phyloP scores from a whole-genome alignment of 352 stramenopile genomes.

The Globisporangium paroecandrum region DNA sequence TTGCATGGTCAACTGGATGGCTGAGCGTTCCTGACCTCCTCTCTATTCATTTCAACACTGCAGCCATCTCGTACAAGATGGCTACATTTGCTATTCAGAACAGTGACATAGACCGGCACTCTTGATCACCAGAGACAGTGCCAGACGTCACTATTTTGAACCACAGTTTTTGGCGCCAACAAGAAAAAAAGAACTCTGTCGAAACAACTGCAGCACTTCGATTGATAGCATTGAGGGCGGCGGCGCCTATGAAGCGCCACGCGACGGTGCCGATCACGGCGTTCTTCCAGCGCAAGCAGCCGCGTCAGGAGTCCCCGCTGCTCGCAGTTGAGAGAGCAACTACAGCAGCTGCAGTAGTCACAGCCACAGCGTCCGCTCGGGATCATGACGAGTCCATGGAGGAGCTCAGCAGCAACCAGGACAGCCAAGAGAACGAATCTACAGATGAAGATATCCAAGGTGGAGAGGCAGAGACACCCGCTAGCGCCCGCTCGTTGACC shows the following conservation, averaged over 20 bases:
- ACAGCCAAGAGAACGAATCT: neutral
- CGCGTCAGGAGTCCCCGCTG: constrained; percentile 16
- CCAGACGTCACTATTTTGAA: constrained; percentile 10
- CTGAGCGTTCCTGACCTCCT: neutral
- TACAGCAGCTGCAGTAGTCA: too few species aligned
- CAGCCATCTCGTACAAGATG: constrained; percentile 6
- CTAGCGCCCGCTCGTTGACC: neutral
- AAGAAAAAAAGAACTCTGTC: neutral
- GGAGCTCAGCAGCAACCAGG: constrained; percentile 1
- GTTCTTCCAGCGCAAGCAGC: constrained; percentile 65
- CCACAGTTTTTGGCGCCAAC: constrained; percentile 17
- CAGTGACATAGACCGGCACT: neutral
- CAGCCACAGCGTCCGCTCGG: neutral
- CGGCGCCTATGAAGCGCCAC: constrained; percentile 25
- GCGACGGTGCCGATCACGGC: constrained; percentile 44
- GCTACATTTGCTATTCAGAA: neutral
- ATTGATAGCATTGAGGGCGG: neutral
- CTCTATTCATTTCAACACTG: neutral
- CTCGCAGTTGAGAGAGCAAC: neutral
- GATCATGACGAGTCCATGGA: constrained; percentile 20
- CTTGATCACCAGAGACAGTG: neutral
- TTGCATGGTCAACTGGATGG: neutral
- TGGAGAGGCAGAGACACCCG: neutral
- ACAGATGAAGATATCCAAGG: neutral
- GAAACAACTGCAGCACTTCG: neutral